Evolutionary conservation across 352 stramenopile genomes (phyloP).

Genomic region (Pythium guiyangense): DNA sequence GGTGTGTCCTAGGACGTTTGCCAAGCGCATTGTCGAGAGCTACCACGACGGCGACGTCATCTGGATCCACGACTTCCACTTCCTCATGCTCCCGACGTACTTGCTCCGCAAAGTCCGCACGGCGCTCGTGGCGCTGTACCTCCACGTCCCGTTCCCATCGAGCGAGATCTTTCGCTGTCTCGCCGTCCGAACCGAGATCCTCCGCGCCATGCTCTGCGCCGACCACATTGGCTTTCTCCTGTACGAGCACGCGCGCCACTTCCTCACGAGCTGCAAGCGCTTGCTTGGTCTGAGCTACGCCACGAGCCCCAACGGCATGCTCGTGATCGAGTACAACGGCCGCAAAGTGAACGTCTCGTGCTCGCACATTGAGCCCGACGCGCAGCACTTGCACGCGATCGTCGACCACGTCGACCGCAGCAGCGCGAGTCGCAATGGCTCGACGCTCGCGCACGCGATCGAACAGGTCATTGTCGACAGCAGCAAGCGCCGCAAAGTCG

Average conservation of each 20-base stretch:
- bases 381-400: constrained; percentile 64
- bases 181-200: constrained; percentile 83
- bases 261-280: constrained; percentile 89
- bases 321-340: constrained; percentile 95
- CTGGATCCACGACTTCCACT: constrained; percentile 98
- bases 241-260: constrained; percentile 93
- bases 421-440: constrained; percentile 22
- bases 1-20: constrained; percentile 29
- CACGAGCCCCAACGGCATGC: constrained; percentile 76
- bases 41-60: constrained; percentile 87
- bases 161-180: constrained; percentile 98
- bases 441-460: constrained; percentile 29
- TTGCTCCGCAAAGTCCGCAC: constrained; percentile 88
- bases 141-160: constrained; percentile 98
- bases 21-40: constrained; percentile 53
- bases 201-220: constrained; percentile 87
- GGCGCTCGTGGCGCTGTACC: constrained; percentile 95
- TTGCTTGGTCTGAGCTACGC: constrained; percentile 95
- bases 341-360: constrained; percentile 94
- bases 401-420: constrained; percentile 44
- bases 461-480: constrained; percentile 29
- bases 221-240: constrained; percentile 93
- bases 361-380: constrained; percentile 96
- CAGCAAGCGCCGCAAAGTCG: constrained; percentile 34
- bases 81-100: constrained; percentile 97